Evolutionary conservation across 805 yeast species (phyloP), one percentile per base, ranked within the genome.

Genomic region (Kuraishia cidri): DNA sequence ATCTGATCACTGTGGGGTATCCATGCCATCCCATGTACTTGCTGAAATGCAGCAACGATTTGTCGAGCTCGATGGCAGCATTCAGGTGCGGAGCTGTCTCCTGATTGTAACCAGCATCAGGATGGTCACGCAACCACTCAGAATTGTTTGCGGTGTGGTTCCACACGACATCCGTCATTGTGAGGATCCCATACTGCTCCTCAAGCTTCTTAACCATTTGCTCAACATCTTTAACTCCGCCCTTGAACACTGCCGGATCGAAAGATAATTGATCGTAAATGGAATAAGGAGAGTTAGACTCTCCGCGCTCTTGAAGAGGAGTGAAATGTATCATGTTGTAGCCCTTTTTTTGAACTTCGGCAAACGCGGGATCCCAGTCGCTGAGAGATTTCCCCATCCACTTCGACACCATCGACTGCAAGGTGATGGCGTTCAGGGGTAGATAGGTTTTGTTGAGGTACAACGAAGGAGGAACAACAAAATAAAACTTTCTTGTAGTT

Each of bases 291-390:
- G 97, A 88, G 53, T 88, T 72, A 1, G 95, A 83, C 39, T 69
- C 80, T 22, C 98, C 98, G 35, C 97, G 68, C 41, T 77, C 60
- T 56, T 90, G 96, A 44, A 90, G 64, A 0, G 98, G 98, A 5
- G 97, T 88, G 54, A 90, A 90, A 61, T 90, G 98, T 28, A 92
- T 64, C 96, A 90, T 85, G 55, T 92, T 92, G 62, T 90, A 90
- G 14, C 92, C 88, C 55, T 92, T 92, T 6, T 58, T 51, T 11
- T 78, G 58, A 29, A 90, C 69, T 29, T 70, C 69, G 2, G 54
- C 51, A 37, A 90, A 82, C 36, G 82, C 60, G 1, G 57, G 51
- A 36, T 73, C 72, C 97, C 97, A 90, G 10, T 71, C 55, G 2
- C 53, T 50, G 22, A 66, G 51, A 31, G 55, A 54, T 2, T 73